phyloP scores from a whole-genome alignment of 805 yeast species.

The Helenozyma baotianmanensis region DNA sequence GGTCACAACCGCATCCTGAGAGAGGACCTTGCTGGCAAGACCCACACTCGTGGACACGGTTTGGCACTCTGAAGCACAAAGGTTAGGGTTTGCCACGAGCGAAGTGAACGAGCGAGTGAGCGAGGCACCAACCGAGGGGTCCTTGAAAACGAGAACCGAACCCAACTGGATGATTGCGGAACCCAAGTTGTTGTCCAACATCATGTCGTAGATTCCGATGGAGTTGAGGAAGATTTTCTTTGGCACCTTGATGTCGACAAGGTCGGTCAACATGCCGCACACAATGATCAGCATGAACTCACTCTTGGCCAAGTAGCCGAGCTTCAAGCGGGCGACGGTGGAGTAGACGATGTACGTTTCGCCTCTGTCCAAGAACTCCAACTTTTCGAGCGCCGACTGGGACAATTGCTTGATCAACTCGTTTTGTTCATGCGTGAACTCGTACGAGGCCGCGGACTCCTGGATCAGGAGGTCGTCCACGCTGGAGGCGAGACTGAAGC shows the following conservation, averaged over 20 bases:
- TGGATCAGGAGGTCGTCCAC: not conserved
- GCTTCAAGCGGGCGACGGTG: constrained; percentile 41
- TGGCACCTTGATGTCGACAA: constrained; percentile 41
- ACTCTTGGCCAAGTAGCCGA: constrained; percentile 53
- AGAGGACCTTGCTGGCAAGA: constrained; percentile 57
- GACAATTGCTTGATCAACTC: constrained; percentile 26
- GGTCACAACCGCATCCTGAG: constrained; percentile 80
- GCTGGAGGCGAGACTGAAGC: not conserved
- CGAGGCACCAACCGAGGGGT: constrained; percentile 32
- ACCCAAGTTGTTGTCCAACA: constrained; percentile 50
- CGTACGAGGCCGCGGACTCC: constrained; percentile 8
- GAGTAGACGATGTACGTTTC: constrained; percentile 52
- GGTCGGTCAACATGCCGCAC: constrained; percentile 47
- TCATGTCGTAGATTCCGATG: constrained; percentile 48
- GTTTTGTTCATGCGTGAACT: constrained; percentile 22
- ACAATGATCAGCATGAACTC: constrained; percentile 57
- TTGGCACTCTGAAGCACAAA: constrained; percentile 44
- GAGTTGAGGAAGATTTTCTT: constrained; percentile 46
- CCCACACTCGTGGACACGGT: constrained; percentile 58
- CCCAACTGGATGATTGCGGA: constrained; percentile 52
- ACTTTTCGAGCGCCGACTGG: constrained; percentile 32
- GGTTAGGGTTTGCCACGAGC: constrained; percentile 51
- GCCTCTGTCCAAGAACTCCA: constrained; percentile 52
- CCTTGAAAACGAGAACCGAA: constrained; percentile 45
- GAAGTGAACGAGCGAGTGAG: constrained; percentile 46